Evolutionary conservation across 139 green algal species (phyloP).

Genomic region (Chlorella sp.): DNA sequence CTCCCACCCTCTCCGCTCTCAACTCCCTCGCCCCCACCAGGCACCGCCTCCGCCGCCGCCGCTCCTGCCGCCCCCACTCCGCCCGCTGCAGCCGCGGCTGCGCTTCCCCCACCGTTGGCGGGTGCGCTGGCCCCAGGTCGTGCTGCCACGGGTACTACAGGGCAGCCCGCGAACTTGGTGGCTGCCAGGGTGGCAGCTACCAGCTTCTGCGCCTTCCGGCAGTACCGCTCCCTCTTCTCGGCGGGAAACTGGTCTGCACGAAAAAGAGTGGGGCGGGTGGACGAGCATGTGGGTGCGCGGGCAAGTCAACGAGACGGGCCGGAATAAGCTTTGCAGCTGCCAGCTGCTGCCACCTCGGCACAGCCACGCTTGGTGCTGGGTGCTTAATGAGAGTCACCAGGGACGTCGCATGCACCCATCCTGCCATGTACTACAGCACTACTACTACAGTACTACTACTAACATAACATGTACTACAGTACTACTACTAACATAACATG

Average conservation of each 20-base stretch:
- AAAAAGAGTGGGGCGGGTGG: no score
- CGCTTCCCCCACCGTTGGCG: neutral
- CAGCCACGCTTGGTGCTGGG: no score
- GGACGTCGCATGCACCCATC: no score
- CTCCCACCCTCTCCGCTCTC: conserved; percentile 34
- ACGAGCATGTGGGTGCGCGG: no score
- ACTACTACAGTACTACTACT: no score
- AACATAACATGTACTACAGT: no score
- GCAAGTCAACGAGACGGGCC: neutral
- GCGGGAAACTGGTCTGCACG: conserved; percentile 71
- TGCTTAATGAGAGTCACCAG: no score
- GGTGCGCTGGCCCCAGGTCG: conserved; percentile 52
- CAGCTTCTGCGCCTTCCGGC: conserved; percentile 66
- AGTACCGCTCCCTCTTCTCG: conserved; percentile 64
- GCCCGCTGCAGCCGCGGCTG: neutral
- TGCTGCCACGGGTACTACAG: conserved; percentile 78
- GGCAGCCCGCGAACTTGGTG: conserved; percentile 84
- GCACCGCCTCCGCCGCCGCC: neutral
- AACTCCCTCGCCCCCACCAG: neutral
- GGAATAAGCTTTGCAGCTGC: neutral
- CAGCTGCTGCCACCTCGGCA: neutral
- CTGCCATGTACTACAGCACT: no score
- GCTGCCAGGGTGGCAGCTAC: conserved; percentile 72
- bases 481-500: no score
- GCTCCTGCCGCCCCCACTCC: neutral